Conservation (phyloP, 1,284 basidiomycete species). For the Coniferiporia sulphurascens region DNA sequence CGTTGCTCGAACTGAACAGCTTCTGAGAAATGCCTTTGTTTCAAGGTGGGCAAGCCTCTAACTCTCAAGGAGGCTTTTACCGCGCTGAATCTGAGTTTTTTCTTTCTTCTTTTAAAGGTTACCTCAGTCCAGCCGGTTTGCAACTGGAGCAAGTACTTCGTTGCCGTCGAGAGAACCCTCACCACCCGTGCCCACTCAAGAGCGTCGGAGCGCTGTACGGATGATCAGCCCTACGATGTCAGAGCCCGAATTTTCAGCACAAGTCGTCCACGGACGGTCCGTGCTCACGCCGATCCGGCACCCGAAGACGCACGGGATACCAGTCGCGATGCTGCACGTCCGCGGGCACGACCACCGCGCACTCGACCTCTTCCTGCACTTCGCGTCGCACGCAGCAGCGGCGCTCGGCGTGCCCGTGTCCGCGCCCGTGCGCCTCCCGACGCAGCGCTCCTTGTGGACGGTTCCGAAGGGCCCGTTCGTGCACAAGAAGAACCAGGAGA, state of each 20-base stretch:
- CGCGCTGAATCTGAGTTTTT: no score
- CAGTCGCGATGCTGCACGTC: conserved; percentile 82
- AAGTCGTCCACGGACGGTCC: conserved; percentile 13
- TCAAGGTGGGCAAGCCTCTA: neutral
- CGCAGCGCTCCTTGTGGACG: conserved; percentile 79
- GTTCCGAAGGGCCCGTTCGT: conserved; percentile 85
- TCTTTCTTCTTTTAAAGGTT: neutral
- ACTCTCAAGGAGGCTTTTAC: neutral
- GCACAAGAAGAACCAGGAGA: conserved; percentile 95
- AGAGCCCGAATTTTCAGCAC: conserved; percentile 10
- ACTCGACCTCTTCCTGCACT: conserved; percentile 81
- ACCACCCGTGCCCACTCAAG: neutral
- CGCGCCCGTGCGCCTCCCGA: conserved; percentile 67
- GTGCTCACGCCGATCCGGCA: conserved; percentile 33
- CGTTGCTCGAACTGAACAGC: neutral
- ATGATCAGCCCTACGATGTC: neutral
- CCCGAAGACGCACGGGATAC: conserved; percentile 64
- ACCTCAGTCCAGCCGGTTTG: neutral
- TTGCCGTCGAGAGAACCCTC: neutral
- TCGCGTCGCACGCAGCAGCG: conserved; percentile 80
- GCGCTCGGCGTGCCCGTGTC: conserved; percentile 82
- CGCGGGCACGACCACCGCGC: conserved; percentile 67
- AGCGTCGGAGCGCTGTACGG: neutral
- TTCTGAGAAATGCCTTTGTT: neutral
- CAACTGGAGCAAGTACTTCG: neutral